A percentile compares a stretch with the other conserved stretches of the same genome.
Evolutionary conservation across 768 basidiomycete species (phyloP).

Genomic region (Galerina marginata): DNA sequence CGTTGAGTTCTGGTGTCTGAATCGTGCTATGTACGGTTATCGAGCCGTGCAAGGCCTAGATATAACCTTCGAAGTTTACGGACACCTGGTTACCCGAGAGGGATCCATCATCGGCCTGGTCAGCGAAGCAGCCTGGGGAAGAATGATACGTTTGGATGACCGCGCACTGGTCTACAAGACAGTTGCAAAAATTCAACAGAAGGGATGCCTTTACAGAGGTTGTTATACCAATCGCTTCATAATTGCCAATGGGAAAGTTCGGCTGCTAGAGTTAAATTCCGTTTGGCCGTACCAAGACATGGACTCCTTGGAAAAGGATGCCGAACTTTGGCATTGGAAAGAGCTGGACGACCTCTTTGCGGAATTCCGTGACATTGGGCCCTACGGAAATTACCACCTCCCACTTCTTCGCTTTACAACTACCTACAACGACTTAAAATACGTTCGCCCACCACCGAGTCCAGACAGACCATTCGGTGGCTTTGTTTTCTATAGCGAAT

Average conservation of each 20-base stretch:
- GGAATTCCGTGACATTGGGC: conserved; percentile 21
- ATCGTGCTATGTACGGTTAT: conserved; percentile 37
- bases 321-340: conserved; percentile 33
- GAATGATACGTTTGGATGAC: conserved; percentile 35
- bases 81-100: conserved; percentile 36
- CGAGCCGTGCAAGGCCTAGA: conserved; percentile 36
- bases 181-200: conserved; percentile 34
- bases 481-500: conserved; percentile 15
- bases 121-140: conserved; percentile 39
- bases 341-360: conserved; percentile 32
- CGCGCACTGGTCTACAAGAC: conserved; percentile 36
- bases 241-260: conserved; percentile 41
- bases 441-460: conserved; percentile 3
- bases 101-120: conserved; percentile 39
- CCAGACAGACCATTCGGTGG: conserved; percentile 19
- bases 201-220: conserved; percentile 29
- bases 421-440: conserved; percentile 5
- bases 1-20: conserved; percentile 25
- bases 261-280: conserved; percentile 32
- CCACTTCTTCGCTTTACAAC: conserved; percentile 13
- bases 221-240: conserved; percentile 30
- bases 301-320: conserved; percentile 22
- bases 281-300: conserved; percentile 25
- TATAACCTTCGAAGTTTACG: conserved; percentile 41
- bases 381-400: conserved; percentile 12